Evolutionary conservation across 2,329 filamentous ascomycete genomes (phyloP).

Genomic region (Whalleya microplaca): DNA sequence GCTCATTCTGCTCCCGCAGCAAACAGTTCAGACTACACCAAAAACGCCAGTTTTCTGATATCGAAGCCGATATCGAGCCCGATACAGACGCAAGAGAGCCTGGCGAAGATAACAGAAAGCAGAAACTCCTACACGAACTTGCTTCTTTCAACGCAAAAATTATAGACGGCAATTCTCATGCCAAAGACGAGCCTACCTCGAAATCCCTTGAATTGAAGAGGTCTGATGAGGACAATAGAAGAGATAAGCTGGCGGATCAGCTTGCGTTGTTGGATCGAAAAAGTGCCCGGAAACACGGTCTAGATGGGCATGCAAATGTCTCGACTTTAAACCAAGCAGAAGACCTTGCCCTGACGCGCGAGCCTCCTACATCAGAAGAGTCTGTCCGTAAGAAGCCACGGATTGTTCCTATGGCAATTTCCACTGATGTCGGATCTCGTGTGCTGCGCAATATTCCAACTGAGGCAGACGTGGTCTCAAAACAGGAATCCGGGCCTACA

Average conservation of each 20-base stretch:
- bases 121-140: neutral
- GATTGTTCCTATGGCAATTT: constrained; percentile 29
- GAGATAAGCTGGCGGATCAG: neutral
- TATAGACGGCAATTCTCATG: neutral
- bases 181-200: neutral
- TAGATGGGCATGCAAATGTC: neutral
- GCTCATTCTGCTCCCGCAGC: constrained; percentile 57
- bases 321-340: neutral
- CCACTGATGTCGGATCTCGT: constrained; percentile 20
- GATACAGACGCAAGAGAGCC: constrained; percentile 10
- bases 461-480: constrained; percentile 29
- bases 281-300: neutral
- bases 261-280: neutral
- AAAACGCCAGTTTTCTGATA: constrained; percentile 24
- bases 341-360: neutral
- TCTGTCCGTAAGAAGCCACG: constrained; percentile 31
- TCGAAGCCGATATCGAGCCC: constrained; percentile 17
- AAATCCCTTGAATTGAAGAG: neutral
- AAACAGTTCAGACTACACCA: constrained; percentile 46
- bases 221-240: neutral
- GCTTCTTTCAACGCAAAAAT: neutral
- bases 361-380: neutral
- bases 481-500: neutral
- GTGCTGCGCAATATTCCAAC: constrained; percentile 30
- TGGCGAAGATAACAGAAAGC: neutral